These are phyloP conservation scores for Rhamnella rubrinervis DNA, from an alignment of 331 rosid genomes.

Conservation along the genomic window DNA sequence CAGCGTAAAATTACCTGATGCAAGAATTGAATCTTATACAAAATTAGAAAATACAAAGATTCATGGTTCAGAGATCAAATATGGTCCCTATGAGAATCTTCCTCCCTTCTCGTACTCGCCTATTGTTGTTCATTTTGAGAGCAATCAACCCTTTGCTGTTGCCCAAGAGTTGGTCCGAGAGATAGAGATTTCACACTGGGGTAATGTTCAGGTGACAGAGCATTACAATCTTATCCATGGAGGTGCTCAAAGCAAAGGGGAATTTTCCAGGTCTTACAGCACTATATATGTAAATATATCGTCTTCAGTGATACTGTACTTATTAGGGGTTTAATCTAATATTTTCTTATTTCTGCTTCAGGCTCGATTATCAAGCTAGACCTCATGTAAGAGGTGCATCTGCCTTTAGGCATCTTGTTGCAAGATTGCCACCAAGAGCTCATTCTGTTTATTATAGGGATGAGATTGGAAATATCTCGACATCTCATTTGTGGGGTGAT, in stretches of 20 bases:
- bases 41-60: conserved; percentile 62
- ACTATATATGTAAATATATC: conserved; percentile 17
- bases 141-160: conserved; percentile 84
- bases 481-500: conserved; percentile 95
- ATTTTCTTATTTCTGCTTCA: conserved; percentile 43
- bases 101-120: conserved; percentile 70
- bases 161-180: conserved; percentile 83
- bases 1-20: conserved; percentile 74
- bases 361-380: conserved; percentile 88
- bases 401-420: conserved; percentile 75
- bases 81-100: conserved; percentile 79
- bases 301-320: conserved; percentile 17
- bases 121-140: conserved; percentile 79
- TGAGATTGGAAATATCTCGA: conserved; percentile 96
- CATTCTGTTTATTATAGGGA: conserved; percentile 93
- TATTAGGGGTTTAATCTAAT: conserved; percentile 22
- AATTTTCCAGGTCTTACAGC: conserved; percentile 73
- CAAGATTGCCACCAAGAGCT: conserved; percentile 87
- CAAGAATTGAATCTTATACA: conserved; percentile 83
- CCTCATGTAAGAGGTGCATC: conserved; percentile 82
- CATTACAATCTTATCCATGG: conserved; percentile 78
- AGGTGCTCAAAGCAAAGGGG: conserved; percentile 91
- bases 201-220: conserved; percentile 90
- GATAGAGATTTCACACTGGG: conserved; percentile 98
- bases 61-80: conserved; percentile 90